Base-by-base conservation (phyloP, 2,329 filamentous ascomycete species). In the Phyllosticta citribraziliensis region DNA sequence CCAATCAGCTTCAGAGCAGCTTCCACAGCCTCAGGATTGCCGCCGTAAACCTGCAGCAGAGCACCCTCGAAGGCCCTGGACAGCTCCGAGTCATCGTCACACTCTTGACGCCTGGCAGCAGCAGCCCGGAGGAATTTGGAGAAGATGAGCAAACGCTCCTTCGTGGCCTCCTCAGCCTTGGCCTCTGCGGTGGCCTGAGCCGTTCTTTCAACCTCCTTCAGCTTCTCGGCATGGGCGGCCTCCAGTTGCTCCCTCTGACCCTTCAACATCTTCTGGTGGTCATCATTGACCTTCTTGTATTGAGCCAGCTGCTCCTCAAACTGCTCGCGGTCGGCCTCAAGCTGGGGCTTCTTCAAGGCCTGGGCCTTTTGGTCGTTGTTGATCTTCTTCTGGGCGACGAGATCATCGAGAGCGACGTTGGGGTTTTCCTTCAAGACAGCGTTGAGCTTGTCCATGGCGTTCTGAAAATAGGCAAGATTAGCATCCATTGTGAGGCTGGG, bases 111-210 rank as follows among this genome's bases (percentile, higher is more conserved):
- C 72, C 83, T 81, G 67, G 88, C 86, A 62, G 89, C 89, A 63
- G 89, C 89, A 47, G 91, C 82, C 66, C 88, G 85, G 65, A 94
- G 78, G 78, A 94, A 95, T 71, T 91, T 88, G 5, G 89, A 90
- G 65, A 94, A 78, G 25, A 84, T 79, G 55, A 92, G 78, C 51
- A 94, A 78, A 70, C 84, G 85, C 66, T 84, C 80, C 67, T 84
- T 79, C 63, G 82, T 73, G 47, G 76, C 73, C 65, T 78, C 78
- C 65, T 80, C 71, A 57, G 74, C 72, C 58, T 78, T 71, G 53
- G 79, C 71, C 27, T 74, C 73, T 11, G 78, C 80, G 65, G 88
- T 80, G 25, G 78, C 75, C 69, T 81, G 80, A 67, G 83, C 75
- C 55, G 79, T 76, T 62, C 84, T 80, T 62, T 77, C 79, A 63